Percentiles rank a stretch among this genome's conserved stretches.
Conservation (phyloP, 2,329 filamentous ascomycete species). For the Ophiostoma populinum region DNA sequence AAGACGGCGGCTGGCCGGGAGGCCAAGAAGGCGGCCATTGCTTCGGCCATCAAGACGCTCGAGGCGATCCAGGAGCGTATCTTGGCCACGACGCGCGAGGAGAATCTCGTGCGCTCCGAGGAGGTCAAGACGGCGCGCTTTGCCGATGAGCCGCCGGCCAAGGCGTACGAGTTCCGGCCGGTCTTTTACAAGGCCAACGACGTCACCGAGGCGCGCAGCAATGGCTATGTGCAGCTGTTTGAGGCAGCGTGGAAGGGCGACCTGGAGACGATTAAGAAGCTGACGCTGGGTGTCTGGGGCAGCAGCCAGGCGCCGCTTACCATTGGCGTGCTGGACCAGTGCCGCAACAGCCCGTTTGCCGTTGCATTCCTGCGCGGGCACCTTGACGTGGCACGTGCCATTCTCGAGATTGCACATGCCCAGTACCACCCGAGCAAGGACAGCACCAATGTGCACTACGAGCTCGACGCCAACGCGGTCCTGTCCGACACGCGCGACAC, state of each 20-base stretch:
- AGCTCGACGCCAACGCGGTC: slow-evolving; percentile 25
- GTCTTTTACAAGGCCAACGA: slow-evolving; percentile 34
- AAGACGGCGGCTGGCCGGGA: too few species aligned
- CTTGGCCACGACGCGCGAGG: slow-evolving; percentile 43
- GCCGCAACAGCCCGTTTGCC: slow-evolving; percentile 42
- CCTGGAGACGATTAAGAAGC: slow-evolving; percentile 42
- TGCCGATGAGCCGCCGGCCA: background rate
- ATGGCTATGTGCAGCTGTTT: slow-evolving; percentile 50
- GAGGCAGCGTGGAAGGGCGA: slow-evolving; percentile 62
- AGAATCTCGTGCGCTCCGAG: slow-evolving; percentile 46
- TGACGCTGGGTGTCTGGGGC: slow-evolving; percentile 45
- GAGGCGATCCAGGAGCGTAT: slow-evolving; percentile 37
- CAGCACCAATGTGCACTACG: slow-evolving; percentile 32
- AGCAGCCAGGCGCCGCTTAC: slow-evolving; percentile 41
- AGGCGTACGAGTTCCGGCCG: slow-evolving; percentile 30
- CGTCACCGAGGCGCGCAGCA: slow-evolving; percentile 34
- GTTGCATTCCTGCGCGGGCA: slow-evolving; percentile 53
- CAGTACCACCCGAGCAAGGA: slow-evolving; percentile 46
- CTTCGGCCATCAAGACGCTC: slow-evolving; percentile 31
- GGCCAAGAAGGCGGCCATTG: slow-evolving; percentile 38
- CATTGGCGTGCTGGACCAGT: slow-evolving; percentile 39
- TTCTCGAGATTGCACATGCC: slow-evolving; percentile 52
- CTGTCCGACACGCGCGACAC: too few species aligned
- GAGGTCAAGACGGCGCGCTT: slow-evolving; percentile 20
- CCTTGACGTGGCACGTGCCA: slow-evolving; percentile 40